phyloP scores from a whole-genome alignment of 2,329 filamentous ascomycete species.

The Sporothrix luriei region DNA sequence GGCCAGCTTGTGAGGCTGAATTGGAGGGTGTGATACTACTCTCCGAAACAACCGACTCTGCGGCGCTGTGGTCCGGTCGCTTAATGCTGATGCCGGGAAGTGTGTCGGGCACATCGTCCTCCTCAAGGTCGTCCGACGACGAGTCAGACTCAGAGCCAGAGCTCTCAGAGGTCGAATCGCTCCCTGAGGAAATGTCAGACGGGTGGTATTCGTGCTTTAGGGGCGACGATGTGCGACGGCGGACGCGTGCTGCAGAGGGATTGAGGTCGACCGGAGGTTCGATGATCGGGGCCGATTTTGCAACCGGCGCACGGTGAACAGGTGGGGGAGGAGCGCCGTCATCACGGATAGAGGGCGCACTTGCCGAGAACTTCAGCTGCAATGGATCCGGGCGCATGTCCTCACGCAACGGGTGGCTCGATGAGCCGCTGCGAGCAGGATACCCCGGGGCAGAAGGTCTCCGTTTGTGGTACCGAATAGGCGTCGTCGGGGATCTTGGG shows the following conservation, averaged over 20 bases:
- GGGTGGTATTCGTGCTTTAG: constrained; percentile 97
- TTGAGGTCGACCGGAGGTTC: constrained; percentile 53
- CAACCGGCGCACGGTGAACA: constrained; percentile 52
- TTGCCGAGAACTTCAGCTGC: constrained; percentile 42
- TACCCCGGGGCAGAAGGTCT: background rate
- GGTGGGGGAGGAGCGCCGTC: constrained; percentile 61
- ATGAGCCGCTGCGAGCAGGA: constrained; percentile 36
- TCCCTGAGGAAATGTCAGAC: constrained; percentile 66
- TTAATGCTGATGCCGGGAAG: constrained; percentile 62
- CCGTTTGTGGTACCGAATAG: constrained; percentile 41
- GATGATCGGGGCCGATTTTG: constrained; percentile 47
- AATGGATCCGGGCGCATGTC: constrained; percentile 46
- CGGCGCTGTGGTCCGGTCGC: constrained; percentile 42
- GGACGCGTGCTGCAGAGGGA: constrained; percentile 51
- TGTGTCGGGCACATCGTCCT: constrained; percentile 61
- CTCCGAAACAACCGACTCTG: constrained; percentile 51
- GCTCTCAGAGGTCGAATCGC: constrained; percentile 62
- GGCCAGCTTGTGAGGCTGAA: constrained; percentile 72
- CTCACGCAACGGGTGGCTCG: constrained; percentile 44
- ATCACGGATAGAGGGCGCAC: constrained; percentile 49
- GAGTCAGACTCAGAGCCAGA: constrained; percentile 57
- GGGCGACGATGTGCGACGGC: constrained; percentile 83
- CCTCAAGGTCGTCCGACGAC: constrained; percentile 60
- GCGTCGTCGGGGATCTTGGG: constrained; percentile 32
- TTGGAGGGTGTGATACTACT: constrained; percentile 75